A percentile compares a stretch with the other conserved stretches of the same genome.
Conservation (phyloP, 2,329 filamentous ascomycete genomes). For the Fusarium papillatum region DNA sequence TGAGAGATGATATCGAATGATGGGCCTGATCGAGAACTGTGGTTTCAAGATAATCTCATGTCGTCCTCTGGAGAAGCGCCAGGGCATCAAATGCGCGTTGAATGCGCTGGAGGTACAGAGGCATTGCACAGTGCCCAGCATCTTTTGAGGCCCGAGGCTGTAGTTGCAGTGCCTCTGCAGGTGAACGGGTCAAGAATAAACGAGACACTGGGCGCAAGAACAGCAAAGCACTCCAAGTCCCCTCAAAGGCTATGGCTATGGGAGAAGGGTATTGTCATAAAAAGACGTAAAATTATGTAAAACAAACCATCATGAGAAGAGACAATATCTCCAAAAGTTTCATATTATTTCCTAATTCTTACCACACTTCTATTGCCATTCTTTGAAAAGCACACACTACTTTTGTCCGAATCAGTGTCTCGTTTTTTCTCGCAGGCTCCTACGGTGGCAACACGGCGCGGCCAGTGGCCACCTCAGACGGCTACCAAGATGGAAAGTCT, state of each 20-base stretch:
- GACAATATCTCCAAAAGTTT: neutral
- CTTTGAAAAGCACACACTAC: neutral
- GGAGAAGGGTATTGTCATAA: neutral
- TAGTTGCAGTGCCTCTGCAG: neutral
- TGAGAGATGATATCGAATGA: slow-evolving; percentile 37
- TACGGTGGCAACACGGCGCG: neutral
- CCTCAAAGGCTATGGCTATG: neutral
- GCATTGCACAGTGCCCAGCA: neutral
- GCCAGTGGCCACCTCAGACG: neutral
- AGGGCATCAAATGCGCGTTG: neutral
- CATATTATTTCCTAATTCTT: neutral
- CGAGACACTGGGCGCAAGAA: neutral
- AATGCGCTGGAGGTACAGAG: neutral
- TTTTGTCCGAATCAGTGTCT: neutral
- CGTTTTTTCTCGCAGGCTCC: neutral
- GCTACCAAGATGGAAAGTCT: slow-evolving; percentile 17
- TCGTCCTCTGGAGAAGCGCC: slow-evolving; percentile 18
- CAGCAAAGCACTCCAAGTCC: neutral
- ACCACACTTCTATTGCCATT: neutral
- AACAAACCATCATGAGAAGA: neutral
- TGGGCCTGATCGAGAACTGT: slow-evolving; percentile 23
- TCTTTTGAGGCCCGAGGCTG: neutral
- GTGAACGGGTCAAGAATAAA: neutral
- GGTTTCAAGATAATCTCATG: slow-evolving; percentile 35
- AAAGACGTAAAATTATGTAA: neutral